These are phyloP conservation scores for Pichia ethanolica DNA, from an alignment of 805 yeast genomes.

Conservation along the genomic window DNA sequence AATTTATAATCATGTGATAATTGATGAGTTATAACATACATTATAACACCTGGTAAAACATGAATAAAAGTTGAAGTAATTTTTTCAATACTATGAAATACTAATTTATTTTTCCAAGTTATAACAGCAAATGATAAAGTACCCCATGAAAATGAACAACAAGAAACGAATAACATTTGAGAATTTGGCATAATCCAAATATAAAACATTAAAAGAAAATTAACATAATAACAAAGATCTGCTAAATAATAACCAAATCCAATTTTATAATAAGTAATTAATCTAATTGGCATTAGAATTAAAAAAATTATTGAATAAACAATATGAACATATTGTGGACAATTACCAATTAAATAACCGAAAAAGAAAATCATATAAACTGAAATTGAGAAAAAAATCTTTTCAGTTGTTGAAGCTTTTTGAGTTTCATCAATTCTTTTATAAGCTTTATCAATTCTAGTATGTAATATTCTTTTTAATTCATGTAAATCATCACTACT, in stretches of 20 bases:
- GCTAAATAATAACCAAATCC: slow-evolving; percentile 84
- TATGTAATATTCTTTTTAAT: slow-evolving; percentile 17
- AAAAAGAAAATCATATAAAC: slow-evolving; percentile 58
- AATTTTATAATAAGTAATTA: slow-evolving; percentile 71
- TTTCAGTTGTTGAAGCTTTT: slow-evolving; percentile 54
- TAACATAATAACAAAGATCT: slow-evolving; percentile 89
- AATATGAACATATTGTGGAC: slow-evolving; percentile 70
- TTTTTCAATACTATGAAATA: slow-evolving; percentile 85
- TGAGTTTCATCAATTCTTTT: slow-evolving; percentile 30
- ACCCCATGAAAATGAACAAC: slow-evolving; percentile 83
- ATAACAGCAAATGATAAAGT: slow-evolving; percentile 89
- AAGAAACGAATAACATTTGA: slow-evolving; percentile 63
- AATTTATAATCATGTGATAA: slow-evolving; percentile 42
- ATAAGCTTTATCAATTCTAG: slow-evolving; percentile 32
- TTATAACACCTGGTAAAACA: slow-evolving; percentile 78
- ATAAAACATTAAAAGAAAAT: slow-evolving; percentile 56
- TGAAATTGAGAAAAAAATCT: slow-evolving; percentile 71
- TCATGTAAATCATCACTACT: slow-evolving; percentile 23
- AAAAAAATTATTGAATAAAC: slow-evolving; percentile 57
- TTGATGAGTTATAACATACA: slow-evolving; percentile 82
- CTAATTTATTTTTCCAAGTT: slow-evolving; percentile 92
- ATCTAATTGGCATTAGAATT: slow-evolving; percentile 74
- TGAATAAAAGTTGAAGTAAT: slow-evolving; percentile 89
- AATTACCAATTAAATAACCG: slow-evolving; percentile 71
- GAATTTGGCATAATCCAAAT: slow-evolving; percentile 82